Evolutionary conservation across 352 stramenopile species (phyloP).

Genomic region (Globisporangium carolinianum): DNA sequence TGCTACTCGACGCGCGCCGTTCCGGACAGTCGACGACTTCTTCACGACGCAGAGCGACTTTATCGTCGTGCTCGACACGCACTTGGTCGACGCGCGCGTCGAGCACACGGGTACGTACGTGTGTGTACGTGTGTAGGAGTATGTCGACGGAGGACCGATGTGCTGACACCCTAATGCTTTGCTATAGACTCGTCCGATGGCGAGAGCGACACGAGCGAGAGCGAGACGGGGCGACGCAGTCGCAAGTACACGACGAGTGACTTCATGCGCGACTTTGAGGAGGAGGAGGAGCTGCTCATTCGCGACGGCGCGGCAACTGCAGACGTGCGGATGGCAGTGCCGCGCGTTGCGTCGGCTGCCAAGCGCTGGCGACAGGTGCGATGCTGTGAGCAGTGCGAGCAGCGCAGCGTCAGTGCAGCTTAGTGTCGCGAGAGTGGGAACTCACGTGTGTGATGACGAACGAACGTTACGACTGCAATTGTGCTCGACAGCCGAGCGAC

Average conservation of each 20-base stretch:
- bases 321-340: slow-evolving; percentile 10
- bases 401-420: too few species aligned
- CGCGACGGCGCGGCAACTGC: slow-evolving; percentile 19
- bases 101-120: background rate
- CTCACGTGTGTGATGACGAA: background rate
- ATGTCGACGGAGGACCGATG: background rate
- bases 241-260: slow-evolving; percentile 70
- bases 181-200: slow-evolving; percentile 22
- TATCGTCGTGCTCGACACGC: slow-evolving; percentile 18
- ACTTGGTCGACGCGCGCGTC: slow-evolving; percentile 10
- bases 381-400: too few species aligned
- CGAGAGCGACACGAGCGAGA: slow-evolving; percentile 39
- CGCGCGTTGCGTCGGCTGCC: background rate
- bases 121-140: background rate
- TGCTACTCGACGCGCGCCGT: background rate
- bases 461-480: slow-evolving; percentile 1
- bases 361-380: slow-evolving; percentile 9
- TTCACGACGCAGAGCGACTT: slow-evolving; percentile 40
- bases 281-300: slow-evolving; percentile 36
- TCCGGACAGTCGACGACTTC: slow-evolving; percentile 53
- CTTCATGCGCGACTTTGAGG: slow-evolving; percentile 77
- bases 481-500: background rate
- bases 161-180: background rate
- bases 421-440: background rate
- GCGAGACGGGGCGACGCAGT: slow-evolving; percentile 29